Percentiles rank a stretch among this genome's conserved stretches.
Conservation (phyloP, 805 yeast genomes). For the Teunomyces aglyptinius region DNA sequence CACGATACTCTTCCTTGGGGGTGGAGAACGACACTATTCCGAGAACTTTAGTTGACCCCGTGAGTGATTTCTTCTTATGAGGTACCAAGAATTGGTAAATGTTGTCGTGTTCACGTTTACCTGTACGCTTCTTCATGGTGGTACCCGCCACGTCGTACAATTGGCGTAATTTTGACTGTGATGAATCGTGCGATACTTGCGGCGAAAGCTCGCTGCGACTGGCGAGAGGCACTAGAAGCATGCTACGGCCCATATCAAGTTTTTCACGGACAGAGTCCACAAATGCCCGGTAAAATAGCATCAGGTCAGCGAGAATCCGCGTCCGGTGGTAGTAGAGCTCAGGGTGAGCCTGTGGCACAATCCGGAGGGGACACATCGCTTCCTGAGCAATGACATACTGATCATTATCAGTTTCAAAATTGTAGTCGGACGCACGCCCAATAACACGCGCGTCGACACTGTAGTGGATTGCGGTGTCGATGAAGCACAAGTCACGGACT, state of each 20-base stretch:
- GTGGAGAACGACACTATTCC: slow-evolving; percentile 36
- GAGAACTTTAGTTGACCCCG: slow-evolving; percentile 28
- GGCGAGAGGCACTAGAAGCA: slow-evolving; percentile 10
- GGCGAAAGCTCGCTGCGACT: slow-evolving; percentile 15
- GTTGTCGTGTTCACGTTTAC: slow-evolving; percentile 18
- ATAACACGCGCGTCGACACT: slow-evolving; percentile 40
- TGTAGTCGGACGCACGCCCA: slow-evolving; percentile 38
- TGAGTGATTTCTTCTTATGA: slow-evolving; percentile 31
- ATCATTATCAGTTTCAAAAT: slow-evolving; percentile 20
- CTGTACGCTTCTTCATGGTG: slow-evolving; percentile 15
- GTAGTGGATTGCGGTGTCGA: slow-evolving; percentile 35
- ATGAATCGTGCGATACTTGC: slow-evolving; percentile 17
- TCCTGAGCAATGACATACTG: slow-evolving; percentile 39
- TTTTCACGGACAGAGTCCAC: slow-evolving; percentile 28
- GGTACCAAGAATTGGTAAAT: slow-evolving; percentile 32
- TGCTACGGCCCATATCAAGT: slow-evolving; percentile 21
- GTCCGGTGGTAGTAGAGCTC: slow-evolving; percentile 17
- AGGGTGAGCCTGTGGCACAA: slow-evolving; percentile 29
- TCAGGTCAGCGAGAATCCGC: slow-evolving; percentile 17
- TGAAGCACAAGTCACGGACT: slow-evolving; percentile 34
- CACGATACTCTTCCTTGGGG: slow-evolving; percentile 28
- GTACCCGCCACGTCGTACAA: slow-evolving; percentile 26
- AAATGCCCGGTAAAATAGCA: slow-evolving; percentile 34
- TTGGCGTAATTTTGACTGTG: slow-evolving; percentile 25
- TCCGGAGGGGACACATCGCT: slow-evolving; percentile 30